Evolutionary conservation across 495 filamentous ascomycete genomes (phyloP), one percentile per base, ranked within the genome.

Genomic region (Sporormia fimetaria): DNA sequence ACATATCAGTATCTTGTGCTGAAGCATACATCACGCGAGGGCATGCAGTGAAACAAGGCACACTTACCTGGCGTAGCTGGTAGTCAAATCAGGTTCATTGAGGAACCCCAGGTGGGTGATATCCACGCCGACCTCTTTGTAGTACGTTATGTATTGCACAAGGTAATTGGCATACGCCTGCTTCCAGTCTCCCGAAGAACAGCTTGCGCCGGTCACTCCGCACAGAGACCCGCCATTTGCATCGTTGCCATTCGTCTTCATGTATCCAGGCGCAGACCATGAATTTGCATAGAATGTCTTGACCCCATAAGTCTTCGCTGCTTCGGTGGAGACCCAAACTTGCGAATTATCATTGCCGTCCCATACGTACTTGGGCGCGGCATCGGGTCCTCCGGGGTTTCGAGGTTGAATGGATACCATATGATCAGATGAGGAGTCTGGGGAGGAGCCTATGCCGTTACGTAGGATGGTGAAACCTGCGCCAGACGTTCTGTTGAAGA

Each of bases 381-480:
- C 45, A 10, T 14, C 45, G 1, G 50, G 50, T 0, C 35, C 30
- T 4, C 46, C 50, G 4, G 50, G 50, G 15, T 32, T 37, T 21
- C 37, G 42, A 18, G 50, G 50, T 20, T 37, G 27, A 15, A 54
- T 54, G 3, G 62, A 60, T 43, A 67, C 61, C 64, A 68, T 69
- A 34, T 64, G 60, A 53, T 71, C 68, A 14, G 31, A 43, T 2
- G 15, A 28, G 1, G 37, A 42, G 33, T 47, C 44, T 1, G 39
- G 44, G 2, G 37, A 42, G 1, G 44, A 40, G 1, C 49, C 49
- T 16, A 54, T 54, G 30, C 46, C 50, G 25, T 54, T 54, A 4
- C 50, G 45, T 3, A 54, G 29, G 29, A 54, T 54, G 9, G 24
- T 31, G 24, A 54, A 42, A 20, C 46, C 46, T 6, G 49, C 49